These are phyloP conservation scores for Francoa sonchifolia DNA, from an alignment of 441 rosid genomes.

Conservation along the genomic window DNA sequence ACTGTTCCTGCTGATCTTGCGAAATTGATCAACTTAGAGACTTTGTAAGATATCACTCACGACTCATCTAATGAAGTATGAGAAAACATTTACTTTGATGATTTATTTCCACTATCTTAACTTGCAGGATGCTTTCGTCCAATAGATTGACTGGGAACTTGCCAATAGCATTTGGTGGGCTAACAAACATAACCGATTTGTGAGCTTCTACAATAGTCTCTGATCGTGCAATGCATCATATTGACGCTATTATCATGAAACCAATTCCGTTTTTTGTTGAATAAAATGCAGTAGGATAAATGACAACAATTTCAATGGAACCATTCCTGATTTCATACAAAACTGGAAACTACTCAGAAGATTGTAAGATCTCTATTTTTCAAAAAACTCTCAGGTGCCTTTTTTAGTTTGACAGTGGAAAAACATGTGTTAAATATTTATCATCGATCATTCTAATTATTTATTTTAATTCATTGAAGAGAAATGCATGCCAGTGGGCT, in stretches of 20 bases:
- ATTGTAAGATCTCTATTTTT: constrained; percentile 14
- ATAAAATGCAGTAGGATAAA: constrained; percentile 25
- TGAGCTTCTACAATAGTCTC: constrained; percentile 19
- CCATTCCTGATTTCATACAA: constrained; percentile 21
- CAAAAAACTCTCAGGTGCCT: background rate
- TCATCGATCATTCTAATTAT: background rate
- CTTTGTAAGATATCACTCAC: constrained; percentile 26
- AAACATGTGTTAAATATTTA: background rate
- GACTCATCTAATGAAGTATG: constrained; percentile 8
- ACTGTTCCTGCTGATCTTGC: constrained; percentile 44
- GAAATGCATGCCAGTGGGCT: constrained; percentile 8
- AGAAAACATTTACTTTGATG: background rate
- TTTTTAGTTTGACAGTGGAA: background rate
- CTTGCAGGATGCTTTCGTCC: constrained; percentile 33
- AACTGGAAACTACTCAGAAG: constrained; percentile 43
- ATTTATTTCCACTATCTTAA: background rate
- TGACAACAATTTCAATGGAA: constrained; percentile 28
- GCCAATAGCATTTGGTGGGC: constrained; percentile 20
- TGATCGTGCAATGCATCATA: background rate
- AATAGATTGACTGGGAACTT: constrained; percentile 28
- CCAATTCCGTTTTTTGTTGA: constrained; percentile 5
- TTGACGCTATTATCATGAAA: background rate
- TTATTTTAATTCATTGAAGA: background rate
- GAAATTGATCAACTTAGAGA: constrained; percentile 29
- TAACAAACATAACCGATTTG: constrained; percentile 30